These are phyloP conservation scores for Entomophthora muscae DNA, from an alignment of 371 early-diverging fungal species.

Conservation along the genomic window DNA sequence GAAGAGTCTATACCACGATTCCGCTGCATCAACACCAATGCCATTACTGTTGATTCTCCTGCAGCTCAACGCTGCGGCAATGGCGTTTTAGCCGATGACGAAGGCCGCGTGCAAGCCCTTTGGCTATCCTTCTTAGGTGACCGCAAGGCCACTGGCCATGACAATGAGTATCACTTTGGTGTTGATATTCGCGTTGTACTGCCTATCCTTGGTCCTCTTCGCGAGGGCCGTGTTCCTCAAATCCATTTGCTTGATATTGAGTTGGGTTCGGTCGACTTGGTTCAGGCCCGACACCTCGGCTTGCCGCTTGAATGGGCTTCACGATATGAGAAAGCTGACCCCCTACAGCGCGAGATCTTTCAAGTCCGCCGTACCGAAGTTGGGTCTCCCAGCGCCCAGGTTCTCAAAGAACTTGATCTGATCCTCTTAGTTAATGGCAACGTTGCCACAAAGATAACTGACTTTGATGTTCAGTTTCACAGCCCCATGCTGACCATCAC, in stretches of 20 bases:
- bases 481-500: conserved; percentile 34
- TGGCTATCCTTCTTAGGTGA: conserved; percentile 77
- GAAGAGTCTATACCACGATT: conserved; percentile 67
- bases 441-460: conserved; percentile 42
- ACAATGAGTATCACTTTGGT: conserved; percentile 63
- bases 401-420: conserved; percentile 54
- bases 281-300: conserved; percentile 63
- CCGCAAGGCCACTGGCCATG: conserved; percentile 38
- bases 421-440: conserved; percentile 51
- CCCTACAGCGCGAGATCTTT: conserved; percentile 48
- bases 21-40: conserved; percentile 59
- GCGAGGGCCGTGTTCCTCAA: conserved; percentile 14
- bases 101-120: conserved; percentile 56
- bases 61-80: conserved; percentile 63
- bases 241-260: conserved; percentile 21
- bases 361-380: conserved; percentile 50
- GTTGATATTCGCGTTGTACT: conserved; percentile 34
- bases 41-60: conserved; percentile 74
- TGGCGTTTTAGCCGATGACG: conserved; percentile 59
- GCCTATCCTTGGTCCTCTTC: conserved; percentile 29
- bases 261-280: conserved; percentile 50
- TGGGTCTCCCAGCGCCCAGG: conserved; percentile 35
- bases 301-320: conserved; percentile 50
- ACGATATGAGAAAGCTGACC: conserved; percentile 49
- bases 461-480: conserved; percentile 41